Base-by-base conservation (phyloP, 2,329 filamentous ascomycete species). In the Waltergamsia citrina region DNA sequence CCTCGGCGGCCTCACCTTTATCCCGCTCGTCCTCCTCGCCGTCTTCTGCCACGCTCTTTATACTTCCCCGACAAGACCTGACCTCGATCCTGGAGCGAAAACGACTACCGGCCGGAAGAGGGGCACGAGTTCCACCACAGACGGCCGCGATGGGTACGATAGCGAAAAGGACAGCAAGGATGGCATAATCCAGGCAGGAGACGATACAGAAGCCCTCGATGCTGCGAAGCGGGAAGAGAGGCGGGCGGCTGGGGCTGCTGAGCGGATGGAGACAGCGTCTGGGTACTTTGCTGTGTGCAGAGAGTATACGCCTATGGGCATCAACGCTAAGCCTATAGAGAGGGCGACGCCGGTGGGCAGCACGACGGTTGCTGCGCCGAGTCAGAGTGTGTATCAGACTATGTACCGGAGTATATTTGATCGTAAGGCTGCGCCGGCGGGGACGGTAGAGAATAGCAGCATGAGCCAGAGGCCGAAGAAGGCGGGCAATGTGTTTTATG, bases 401-500 rank as follows among this genome's bases (percentile, higher is more conserved):
- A 95, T 98, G 86, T 98, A 98, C 60, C 71, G 87, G 53, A 94
- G 84, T 55, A 81, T 98, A 41, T 96, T 98, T 53, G 87, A 94
- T 47, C 75, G 90, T 49, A 88, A 81, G 49, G 67, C 62, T 23
- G 45, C 50, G 7, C 21, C 27, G 17, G 20, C 31, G 19, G 25
- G 27, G n/a, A n/a, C 25, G 7, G 14, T 3, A 57, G 70, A 74
- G 30, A 64, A 57, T 39, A 67, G 58, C 32, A 57, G 55, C 14
- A 52, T 57, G 33, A 74, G 64, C 41, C 65, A 73, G 47, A 59
- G 73, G 40, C 70, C 72, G 15, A 75, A 73, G 54, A 76, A 65
- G 43, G 82, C 83, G 3, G 79, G 85, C 35, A 95, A 95, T 54
- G 82, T 94, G 37, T 95, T 95, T 57, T 95, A 87, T 50, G 84